Conservation (phyloP, 345 rosid genomes). For the Eucalyptus grandis region DNA sequence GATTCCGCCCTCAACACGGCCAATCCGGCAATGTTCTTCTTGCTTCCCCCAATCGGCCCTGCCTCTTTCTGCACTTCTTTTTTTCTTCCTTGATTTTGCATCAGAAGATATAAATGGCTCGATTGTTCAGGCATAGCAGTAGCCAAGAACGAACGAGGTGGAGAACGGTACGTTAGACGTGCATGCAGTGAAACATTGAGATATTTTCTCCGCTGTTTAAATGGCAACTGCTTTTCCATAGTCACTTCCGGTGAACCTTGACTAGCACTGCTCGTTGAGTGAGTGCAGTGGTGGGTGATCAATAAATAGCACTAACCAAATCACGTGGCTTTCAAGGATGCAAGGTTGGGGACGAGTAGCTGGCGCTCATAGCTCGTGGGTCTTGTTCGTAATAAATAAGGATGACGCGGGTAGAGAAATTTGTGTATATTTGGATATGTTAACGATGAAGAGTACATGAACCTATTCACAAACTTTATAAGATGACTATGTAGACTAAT, state of each 20-base stretch:
- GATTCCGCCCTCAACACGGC: constrained; percentile 32
- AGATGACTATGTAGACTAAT: too few species aligned
- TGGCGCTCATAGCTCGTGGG: neutral
- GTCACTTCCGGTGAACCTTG: neutral
- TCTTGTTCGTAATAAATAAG: neutral
- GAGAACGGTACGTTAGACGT: neutral
- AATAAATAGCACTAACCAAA: neutral
- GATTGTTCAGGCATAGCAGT: neutral
- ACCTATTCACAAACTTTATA: too few species aligned
- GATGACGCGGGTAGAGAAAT: neutral
- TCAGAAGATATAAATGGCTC: neutral
- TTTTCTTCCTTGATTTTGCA: neutral
- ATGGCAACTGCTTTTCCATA: too few species aligned
- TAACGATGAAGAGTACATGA: neutral
- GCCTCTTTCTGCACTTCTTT: neutral
- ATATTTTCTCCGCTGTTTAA: neutral
- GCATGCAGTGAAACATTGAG: neutral
- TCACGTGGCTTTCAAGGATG: neutral
- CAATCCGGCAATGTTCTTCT: constrained; percentile 19
- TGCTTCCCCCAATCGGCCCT: neutral
- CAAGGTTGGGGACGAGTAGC: neutral
- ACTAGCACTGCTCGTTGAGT: neutral
- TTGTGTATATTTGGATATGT: neutral
- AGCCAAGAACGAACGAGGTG: neutral
- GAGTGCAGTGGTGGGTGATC: neutral